Evolutionary conservation across 2,329 filamentous ascomycete genomes (phyloP).

Genomic region (Sporothrix variecibatus): DNA sequence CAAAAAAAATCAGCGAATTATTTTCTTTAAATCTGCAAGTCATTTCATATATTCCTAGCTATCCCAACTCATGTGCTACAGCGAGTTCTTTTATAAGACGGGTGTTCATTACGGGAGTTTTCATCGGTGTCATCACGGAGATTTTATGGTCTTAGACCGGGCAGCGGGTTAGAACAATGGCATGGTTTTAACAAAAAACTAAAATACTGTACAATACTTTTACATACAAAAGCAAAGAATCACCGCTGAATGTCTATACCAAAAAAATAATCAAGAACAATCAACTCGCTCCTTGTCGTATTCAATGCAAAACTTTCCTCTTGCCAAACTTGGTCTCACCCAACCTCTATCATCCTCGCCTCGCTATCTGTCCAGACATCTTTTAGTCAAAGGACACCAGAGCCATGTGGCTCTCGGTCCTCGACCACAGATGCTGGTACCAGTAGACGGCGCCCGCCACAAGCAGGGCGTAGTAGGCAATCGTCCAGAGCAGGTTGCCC

Average conservation of each 20-base stretch:
- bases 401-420: slow-evolving; percentile 66
- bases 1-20: neutral
- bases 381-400: slow-evolving; percentile 40
- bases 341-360: neutral
- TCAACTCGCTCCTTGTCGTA: neutral
- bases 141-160: neutral
- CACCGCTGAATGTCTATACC: neutral
- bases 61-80: neutral
- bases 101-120: neutral
- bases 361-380: neutral
- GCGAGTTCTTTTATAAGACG: neutral
- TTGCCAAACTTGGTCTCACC: neutral
- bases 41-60: neutral
- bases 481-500: slow-evolving; percentile 62
- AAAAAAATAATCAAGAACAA: neutral
- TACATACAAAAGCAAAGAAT: neutral
- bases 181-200: neutral
- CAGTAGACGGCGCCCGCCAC: slow-evolving; percentile 71
- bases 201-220: too few relatives aligned
- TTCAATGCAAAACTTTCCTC: neutral
- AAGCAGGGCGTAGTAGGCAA: slow-evolving; percentile 77
- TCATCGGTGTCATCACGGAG: neutral
- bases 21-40: neutral
- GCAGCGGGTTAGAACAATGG: too few relatives aligned
- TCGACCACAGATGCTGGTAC: slow-evolving; percentile 67